These are phyloP conservation scores for Ophiostoma ips DNA, from an alignment of 2,329 filamentous ascomycete species.

Conservation along the genomic window DNA sequence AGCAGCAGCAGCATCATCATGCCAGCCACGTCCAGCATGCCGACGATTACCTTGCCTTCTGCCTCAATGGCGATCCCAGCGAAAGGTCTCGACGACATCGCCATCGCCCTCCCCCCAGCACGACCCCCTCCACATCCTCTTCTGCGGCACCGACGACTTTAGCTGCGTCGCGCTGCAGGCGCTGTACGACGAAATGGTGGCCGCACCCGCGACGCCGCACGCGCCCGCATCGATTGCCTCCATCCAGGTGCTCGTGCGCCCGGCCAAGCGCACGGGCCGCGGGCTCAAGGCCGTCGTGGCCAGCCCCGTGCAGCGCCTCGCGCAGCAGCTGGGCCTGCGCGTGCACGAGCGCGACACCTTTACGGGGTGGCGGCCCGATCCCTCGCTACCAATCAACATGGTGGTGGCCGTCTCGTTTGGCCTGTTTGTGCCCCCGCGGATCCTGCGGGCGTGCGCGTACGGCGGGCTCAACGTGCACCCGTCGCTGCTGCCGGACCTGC, in stretches of 20 bases:
- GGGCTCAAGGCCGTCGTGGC: slow-evolving; percentile 54
- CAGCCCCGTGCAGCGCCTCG: slow-evolving; percentile 41
- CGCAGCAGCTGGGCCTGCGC: slow-evolving; percentile 46
- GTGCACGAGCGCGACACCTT: slow-evolving; percentile 73
- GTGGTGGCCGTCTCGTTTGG: slow-evolving; percentile 92
- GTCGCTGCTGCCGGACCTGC: slow-evolving; percentile 74
- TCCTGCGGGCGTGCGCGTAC: slow-evolving; percentile 58
- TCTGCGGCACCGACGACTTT: slow-evolving; percentile 88
- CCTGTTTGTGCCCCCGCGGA: slow-evolving; percentile 65
- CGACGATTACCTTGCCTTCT: too few relatives aligned
- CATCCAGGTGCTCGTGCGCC: slow-evolving; percentile 74
- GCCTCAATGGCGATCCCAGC: too few relatives aligned
- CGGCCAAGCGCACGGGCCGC: slow-evolving; percentile 64
- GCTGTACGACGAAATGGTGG: slow-evolving; percentile 40
- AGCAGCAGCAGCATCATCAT: too few relatives aligned
- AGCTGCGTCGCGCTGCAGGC: slow-evolving; percentile 65
- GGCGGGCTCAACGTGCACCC: slow-evolving; percentile 91
- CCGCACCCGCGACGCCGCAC: too few relatives aligned
- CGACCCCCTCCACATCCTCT: slow-evolving; percentile 67
- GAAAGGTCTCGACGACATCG: too few relatives aligned
- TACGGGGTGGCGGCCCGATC: slow-evolving; percentile 52
- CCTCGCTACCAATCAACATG: slow-evolving; percentile 42
- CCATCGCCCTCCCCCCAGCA: background rate
- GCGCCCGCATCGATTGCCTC: slow-evolving; percentile 47
- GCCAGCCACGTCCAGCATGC: too few relatives aligned